A percentile compares a stretch with the other conserved stretches of the same genome.
Evolutionary conservation across 441 rosid species (phyloP).

Genomic region (Bruguiera hainesii): DNA sequence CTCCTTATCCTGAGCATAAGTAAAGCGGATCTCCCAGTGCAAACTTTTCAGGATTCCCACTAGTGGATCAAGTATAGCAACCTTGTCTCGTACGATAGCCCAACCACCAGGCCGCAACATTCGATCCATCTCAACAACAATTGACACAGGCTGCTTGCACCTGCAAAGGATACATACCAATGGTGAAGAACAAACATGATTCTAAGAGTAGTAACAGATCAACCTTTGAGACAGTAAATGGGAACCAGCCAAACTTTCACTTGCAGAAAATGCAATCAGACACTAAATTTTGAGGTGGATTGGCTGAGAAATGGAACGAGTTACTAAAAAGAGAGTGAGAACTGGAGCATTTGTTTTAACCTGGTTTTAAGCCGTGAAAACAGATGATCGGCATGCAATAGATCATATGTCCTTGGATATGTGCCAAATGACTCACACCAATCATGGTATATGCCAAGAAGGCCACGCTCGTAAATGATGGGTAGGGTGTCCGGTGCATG

Average conservation of each 20-base stretch:
- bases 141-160: slow-evolving; percentile 75
- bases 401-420: slow-evolving; percentile 90
- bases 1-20: slow-evolving; percentile 75
- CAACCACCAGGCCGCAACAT: slow-evolving; percentile 81
- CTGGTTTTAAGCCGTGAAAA: slow-evolving; percentile 92
- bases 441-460: slow-evolving; percentile 78
- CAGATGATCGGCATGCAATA: slow-evolving; percentile 92
- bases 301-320: too few relatives aligned
- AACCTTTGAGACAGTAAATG: too few relatives aligned
- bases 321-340: neutral
- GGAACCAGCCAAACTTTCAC: too few relatives aligned
- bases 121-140: slow-evolving; percentile 89
- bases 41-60: slow-evolving; percentile 70
- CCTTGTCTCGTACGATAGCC: slow-evolving; percentile 78
- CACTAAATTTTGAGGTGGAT: too few relatives aligned
- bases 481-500: slow-evolving; percentile 93
- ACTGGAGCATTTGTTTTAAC: slow-evolving; percentile 26
- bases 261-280: too few relatives aligned
- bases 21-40: slow-evolving; percentile 92
- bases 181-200: neutral
- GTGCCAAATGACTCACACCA: slow-evolving; percentile 94
- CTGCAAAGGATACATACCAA: slow-evolving; percentile 30
- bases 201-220: too few relatives aligned
- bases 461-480: slow-evolving; percentile 75
- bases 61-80: slow-evolving; percentile 66